These are phyloP conservation scores for Aspergillus kassunensis DNA, from an alignment of 495 filamentous ascomycete genomes.

Conservation along the genomic window DNA sequence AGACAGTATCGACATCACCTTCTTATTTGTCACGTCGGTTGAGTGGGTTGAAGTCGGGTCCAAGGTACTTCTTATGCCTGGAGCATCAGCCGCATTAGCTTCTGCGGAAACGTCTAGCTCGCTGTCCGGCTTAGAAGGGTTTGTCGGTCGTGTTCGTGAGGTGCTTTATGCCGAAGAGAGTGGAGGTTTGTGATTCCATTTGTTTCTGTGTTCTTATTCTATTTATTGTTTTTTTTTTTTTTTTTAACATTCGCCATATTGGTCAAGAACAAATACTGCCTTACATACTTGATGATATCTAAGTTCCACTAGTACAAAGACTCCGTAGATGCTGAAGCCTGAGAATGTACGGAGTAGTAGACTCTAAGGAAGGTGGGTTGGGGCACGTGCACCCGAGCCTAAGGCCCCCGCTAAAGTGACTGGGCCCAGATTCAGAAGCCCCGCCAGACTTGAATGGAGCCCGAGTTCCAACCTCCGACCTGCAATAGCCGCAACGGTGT, in stretches of 20 bases:
- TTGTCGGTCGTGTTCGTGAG: slow-evolving; percentile 43
- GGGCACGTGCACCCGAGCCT: not conserved
- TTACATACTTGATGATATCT: too few relatives aligned
- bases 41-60: slow-evolving; percentile 86
- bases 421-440: not conserved
- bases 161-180: slow-evolving; percentile 25
- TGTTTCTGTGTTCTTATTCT: not conserved
- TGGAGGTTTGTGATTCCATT: not conserved
- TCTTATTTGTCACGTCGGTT: slow-evolving; percentile 68
- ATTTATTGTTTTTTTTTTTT: not conserved
- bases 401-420: not conserved
- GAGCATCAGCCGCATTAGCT: slow-evolving; percentile 38
- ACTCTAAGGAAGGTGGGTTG: not conserved
- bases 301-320: too few relatives aligned
- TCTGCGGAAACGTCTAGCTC: slow-evolving; percentile 23
- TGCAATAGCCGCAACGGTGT: too few relatives aligned
- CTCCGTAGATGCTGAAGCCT: too few relatives aligned
- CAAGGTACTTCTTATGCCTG: slow-evolving; percentile 73
- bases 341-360: not conserved
- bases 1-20: slow-evolving; percentile 59
- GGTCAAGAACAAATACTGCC: too few relatives aligned
- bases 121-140: slow-evolving; percentile 44
- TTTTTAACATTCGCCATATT: too few relatives aligned
- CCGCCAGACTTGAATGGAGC: not conserved
- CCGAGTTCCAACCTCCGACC: too few relatives aligned